Conservation (phyloP, 23 red algal species). For the Gracilaria domingensis region DNA sequence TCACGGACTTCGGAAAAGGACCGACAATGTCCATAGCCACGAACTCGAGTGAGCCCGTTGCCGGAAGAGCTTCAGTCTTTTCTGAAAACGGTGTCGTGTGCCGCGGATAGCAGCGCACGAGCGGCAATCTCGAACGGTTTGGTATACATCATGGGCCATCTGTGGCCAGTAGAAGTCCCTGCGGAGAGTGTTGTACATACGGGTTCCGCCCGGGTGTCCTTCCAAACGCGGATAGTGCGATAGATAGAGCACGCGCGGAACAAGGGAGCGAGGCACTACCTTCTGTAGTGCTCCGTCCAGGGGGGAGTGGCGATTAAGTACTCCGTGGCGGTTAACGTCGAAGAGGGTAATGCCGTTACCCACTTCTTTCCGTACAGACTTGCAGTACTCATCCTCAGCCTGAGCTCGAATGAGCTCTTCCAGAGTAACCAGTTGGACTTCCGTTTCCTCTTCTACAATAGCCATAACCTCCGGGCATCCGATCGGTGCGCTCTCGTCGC, state of each 20-base stretch:
- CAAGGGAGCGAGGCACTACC: not conserved
- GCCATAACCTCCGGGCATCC: conserved; percentile 17
- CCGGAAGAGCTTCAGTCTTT: conserved; percentile 17
- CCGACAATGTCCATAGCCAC: conserved; percentile 57
- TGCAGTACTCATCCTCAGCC: conserved; percentile 16
- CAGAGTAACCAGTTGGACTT: not conserved
- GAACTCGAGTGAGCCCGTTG: conserved; percentile 13
- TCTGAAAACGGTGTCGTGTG: not conserved
- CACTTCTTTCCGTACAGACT: not conserved
- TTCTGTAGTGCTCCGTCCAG: not conserved
- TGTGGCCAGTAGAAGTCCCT: conserved; percentile 26
- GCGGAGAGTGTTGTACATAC: conserved; percentile 47
- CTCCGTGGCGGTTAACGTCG: not conserved
- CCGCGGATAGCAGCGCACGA: conserved; percentile 21
- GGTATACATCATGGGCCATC: conserved; percentile 33
- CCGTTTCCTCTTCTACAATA: not conserved
- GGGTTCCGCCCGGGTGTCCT: conserved; percentile 24
- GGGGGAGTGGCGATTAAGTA: not conserved
- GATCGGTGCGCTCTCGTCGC: not conserved
- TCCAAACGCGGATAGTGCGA: conserved; percentile 23
- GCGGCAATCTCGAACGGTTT: conserved; percentile 19
- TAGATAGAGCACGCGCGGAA: not conserved
- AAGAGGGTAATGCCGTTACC: not conserved
- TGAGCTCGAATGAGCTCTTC: conserved; percentile 36
- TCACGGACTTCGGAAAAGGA: conserved; percentile 31